phyloP scores from a whole-genome alignment of 2,329 filamentous ascomycete species.

The Canariomyces notabilis region DNA sequence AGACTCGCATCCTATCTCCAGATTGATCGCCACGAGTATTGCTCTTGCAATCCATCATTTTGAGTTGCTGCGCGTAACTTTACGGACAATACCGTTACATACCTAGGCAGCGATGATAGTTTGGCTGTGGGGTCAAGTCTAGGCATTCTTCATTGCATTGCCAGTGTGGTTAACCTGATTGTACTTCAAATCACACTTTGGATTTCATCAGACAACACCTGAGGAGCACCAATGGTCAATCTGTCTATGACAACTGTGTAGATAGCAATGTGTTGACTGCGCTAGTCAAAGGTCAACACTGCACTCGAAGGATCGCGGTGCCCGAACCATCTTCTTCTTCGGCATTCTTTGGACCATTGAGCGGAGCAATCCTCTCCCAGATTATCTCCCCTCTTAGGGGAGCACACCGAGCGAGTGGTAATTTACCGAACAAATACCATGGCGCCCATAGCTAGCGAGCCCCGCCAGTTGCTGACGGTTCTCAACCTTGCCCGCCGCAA shows the following conservation, averaged over 20 bases:
- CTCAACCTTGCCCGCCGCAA: slow-evolving; percentile 49
- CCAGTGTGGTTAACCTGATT: too few species aligned
- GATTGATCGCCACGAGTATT: too few species aligned
- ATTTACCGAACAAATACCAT: slow-evolving; percentile 29
- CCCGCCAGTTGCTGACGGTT: slow-evolving; percentile 50
- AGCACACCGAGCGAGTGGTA: background rate
- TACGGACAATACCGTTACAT: too few species aligned
- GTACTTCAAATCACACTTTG: background rate
- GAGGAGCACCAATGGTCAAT: background rate
- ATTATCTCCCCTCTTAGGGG: background rate
- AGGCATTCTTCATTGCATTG: too few species aligned
- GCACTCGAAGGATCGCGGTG: background rate
- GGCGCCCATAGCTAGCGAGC: slow-evolving; percentile 51
- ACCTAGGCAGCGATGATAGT: too few species aligned
- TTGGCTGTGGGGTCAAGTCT: too few species aligned
- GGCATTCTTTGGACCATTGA: background rate
- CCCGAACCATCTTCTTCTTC: background rate
- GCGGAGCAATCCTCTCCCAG: background rate
- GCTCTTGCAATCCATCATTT: too few species aligned
- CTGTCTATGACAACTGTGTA: background rate
- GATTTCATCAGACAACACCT: background rate
- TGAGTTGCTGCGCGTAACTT: too few species aligned
- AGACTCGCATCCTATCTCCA: too few species aligned
- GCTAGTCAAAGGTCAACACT: background rate
- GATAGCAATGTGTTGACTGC: background rate